A percentile compares a stretch with the other conserved stretches of the same genome.
These are phyloP conservation scores for Pyracantha coccinea DNA, from an alignment of 331 rosid genomes.

Conservation along the genomic window DNA sequence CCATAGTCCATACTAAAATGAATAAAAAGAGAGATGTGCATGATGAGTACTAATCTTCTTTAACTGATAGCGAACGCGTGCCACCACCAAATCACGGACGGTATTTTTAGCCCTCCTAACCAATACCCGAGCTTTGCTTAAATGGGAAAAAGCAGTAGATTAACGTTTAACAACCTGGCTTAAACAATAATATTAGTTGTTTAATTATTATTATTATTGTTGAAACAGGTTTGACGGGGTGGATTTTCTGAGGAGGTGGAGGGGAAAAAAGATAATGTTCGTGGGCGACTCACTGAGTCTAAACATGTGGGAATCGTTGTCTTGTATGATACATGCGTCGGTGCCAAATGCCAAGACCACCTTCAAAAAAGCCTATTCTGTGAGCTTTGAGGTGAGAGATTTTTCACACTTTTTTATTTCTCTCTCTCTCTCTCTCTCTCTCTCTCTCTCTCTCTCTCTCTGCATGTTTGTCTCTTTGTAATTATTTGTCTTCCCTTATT, in stretches of 20 bases:
- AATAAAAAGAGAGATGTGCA: no score
- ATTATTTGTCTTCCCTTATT: not conserved
- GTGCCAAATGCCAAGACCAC: slow-evolving; percentile 54
- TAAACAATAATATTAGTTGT: no score
- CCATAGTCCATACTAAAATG: no score
- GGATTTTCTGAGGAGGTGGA: slow-evolving; percentile 58
- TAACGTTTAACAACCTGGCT: no score
- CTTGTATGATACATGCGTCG: slow-evolving; percentile 87
- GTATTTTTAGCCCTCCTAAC: no score
- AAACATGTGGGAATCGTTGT: slow-evolving; percentile 90
- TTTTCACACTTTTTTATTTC: not conserved
- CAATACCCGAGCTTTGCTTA: no score
- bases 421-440: not conserved
- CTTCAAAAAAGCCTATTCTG: slow-evolving; percentile 49
- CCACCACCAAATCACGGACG: no score
- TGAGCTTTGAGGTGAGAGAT: slow-evolving; percentile 54
- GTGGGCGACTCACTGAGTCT: slow-evolving; percentile 95
- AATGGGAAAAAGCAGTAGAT: no score
- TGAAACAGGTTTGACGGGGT: slow-evolving; percentile 54
- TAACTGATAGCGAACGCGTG: no score
- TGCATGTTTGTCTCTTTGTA: not conserved
- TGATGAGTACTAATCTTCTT: no score
- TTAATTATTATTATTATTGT: not conserved
- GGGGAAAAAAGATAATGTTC: slow-evolving; percentile 90
- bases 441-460: not conserved